Conservation (phyloP, 1,284 basidiomycete species). For the Sutorius eximius region DNA sequence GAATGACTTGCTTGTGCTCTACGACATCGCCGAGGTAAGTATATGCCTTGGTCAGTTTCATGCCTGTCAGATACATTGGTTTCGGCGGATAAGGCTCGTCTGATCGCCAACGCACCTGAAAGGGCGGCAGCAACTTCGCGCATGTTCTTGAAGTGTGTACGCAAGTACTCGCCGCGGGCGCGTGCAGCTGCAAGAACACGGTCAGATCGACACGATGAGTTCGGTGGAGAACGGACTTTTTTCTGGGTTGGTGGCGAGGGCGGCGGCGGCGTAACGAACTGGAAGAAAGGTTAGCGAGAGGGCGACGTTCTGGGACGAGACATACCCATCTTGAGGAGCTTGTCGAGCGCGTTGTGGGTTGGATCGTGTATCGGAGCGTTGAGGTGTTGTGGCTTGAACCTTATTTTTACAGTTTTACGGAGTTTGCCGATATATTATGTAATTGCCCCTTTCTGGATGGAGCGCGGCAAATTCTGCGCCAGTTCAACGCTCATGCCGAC, state of each 20-base stretch:
- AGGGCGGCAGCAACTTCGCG: slow-evolving; percentile 91
- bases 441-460: slow-evolving; percentile 2
- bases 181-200: slow-evolving; percentile 65
- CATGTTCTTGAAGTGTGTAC: slow-evolving; percentile 99
- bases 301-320: slow-evolving; percentile 4
- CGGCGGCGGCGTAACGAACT: slow-evolving; percentile 92
- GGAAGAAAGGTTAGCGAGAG: slow-evolving; percentile 10
- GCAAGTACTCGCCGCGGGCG: slow-evolving; percentile 95
- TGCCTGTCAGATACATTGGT: slow-evolving; percentile 50
- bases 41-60: slow-evolving; percentile 96
- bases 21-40: slow-evolving; percentile 91
- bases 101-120: slow-evolving; percentile 56
- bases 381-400: slow-evolving; percentile 35
- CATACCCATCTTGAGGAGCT: slow-evolving; percentile 37
- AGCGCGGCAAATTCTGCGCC: not conserved
- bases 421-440: slow-evolving; percentile 18
- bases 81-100: not conserved
- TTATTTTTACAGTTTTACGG: slow-evolving; percentile 36
- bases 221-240: slow-evolving; percentile 64
- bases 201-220: slow-evolving; percentile 9
- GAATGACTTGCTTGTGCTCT: slow-evolving; percentile 97
- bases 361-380: not conserved
- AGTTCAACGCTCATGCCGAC: slow-evolving; percentile 25
- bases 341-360: slow-evolving; percentile 27
- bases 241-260: slow-evolving; percentile 87